Conservation (phyloP, 2,329 filamentous ascomycete genomes). For the Penicillium fuscoglaucum region DNA sequence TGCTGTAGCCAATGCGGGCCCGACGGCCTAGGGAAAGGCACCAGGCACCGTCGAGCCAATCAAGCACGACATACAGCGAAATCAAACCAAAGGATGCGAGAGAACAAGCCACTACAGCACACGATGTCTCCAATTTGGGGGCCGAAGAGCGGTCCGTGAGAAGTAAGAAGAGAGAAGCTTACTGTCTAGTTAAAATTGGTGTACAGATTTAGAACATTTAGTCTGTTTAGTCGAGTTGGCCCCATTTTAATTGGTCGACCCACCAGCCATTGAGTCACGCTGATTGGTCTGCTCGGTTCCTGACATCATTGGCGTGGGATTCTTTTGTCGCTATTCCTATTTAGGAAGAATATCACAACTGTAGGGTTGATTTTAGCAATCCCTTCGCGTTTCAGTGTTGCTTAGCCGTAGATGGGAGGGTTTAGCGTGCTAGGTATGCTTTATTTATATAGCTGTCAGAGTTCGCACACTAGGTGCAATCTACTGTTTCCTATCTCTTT, state of each 20-base stretch:
- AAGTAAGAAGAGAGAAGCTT: background rate
- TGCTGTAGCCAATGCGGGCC: background rate
- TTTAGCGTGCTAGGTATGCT: background rate
- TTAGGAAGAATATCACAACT: conserved; percentile 16
- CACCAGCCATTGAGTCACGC: background rate
- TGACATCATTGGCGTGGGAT: conserved; percentile 20
- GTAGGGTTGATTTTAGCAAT: conserved; percentile 9
- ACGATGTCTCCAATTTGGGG: background rate
- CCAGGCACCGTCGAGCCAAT: background rate
- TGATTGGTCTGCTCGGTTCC: conserved; percentile 25
- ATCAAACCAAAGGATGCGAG: background rate
- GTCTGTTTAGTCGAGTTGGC: background rate
- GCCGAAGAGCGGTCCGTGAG: background rate
- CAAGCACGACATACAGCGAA: background rate
- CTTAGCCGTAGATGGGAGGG: conserved; percentile 11
- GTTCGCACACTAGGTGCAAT: background rate
- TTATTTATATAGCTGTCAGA: conserved; percentile 1
- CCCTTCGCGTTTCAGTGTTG: conserved; percentile 17
- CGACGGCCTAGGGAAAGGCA: background rate
- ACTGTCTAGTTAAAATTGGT: background rate
- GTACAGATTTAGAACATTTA: conserved; percentile 9
- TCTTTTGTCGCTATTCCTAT: conserved; percentile 14
- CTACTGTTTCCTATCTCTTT: background rate
- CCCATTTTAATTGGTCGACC: background rate
- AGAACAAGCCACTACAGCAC: background rate